phyloP scores from a whole-genome alignment of 805 yeast species.

The Suhomyces emberorum region DNA sequence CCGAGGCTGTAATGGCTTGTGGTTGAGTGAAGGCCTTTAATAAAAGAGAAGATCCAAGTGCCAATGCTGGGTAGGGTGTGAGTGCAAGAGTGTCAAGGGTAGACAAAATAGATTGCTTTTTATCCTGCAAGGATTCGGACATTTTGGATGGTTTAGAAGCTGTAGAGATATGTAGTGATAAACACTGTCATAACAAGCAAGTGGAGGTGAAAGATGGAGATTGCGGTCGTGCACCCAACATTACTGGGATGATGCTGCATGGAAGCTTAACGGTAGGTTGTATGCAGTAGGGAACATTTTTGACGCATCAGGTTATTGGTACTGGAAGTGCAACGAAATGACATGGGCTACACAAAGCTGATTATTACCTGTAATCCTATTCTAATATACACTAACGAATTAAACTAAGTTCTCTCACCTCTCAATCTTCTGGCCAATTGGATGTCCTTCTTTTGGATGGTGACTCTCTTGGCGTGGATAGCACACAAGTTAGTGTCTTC shows the following conservation, averaged over 20 bases:
- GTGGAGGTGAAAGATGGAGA: too few relatives aligned
- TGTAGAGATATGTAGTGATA: too few relatives aligned
- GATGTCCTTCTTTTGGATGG: conserved; percentile 48
- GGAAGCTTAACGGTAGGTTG: too few relatives aligned
- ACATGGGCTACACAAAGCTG: background rate
- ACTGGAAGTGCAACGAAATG: too few relatives aligned
- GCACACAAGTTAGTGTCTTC: conserved; percentile 50
- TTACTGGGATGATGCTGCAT: too few relatives aligned
- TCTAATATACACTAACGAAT: conserved; percentile 14
- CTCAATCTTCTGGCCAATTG: conserved; percentile 49
- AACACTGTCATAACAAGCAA: too few relatives aligned
- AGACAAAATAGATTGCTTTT: conserved; percentile 3
- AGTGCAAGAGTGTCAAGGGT: conserved; percentile 6
- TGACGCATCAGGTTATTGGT: too few relatives aligned
- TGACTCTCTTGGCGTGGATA: conserved; percentile 48
- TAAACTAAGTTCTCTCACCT: conserved; percentile 43
- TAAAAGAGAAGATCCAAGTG: conserved; percentile 10
- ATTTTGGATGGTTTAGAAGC: background rate
- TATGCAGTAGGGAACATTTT: too few relatives aligned
- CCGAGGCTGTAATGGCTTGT: conserved; percentile 3
- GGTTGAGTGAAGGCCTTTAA: conserved; percentile 9
- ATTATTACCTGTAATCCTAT: background rate
- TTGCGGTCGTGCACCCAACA: too few relatives aligned
- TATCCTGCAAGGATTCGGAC: background rate
- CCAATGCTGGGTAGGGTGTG: conserved; percentile 12